Evolutionary conservation across 164 flowering plant genomes (phyloP).

Genomic region (Dillenia suffruticosa): DNA sequence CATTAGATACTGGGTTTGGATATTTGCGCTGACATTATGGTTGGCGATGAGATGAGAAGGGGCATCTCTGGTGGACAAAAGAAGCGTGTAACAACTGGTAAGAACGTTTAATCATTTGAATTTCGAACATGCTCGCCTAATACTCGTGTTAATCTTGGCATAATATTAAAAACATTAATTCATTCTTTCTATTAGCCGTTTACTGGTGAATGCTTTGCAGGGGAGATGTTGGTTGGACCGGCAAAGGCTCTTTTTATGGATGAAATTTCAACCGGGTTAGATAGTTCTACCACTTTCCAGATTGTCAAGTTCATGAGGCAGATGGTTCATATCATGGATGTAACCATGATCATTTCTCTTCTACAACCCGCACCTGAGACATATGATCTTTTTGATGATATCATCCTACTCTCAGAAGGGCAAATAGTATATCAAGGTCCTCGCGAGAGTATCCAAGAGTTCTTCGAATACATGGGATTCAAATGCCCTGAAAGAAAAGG

Average conservation of each 20-base stretch:
- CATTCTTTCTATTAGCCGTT: neutral
- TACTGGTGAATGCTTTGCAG: conserved; percentile 19
- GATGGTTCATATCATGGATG: conserved; percentile 57
- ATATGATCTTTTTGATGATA: conserved; percentile 50
- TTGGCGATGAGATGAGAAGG: conserved; percentile 59
- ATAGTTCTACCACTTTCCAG: conserved; percentile 59
- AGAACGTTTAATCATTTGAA: conserved; percentile 8
- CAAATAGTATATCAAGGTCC: conserved; percentile 57
- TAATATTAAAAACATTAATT: no score
- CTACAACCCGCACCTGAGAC: conserved; percentile 71
- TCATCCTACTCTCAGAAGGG: conserved; percentile 53
- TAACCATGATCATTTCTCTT: conserved; percentile 57
- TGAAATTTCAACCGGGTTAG: conserved; percentile 63
- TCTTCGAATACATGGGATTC: conserved; percentile 49
- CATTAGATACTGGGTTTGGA: conserved; percentile 56
- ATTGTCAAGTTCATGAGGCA: conserved; percentile 54
- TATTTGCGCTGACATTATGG: conserved; percentile 51
- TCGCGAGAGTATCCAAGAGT: conserved; percentile 37
- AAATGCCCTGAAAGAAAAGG: conserved; percentile 59
- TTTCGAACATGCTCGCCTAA: no score
- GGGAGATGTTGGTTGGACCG: conserved; percentile 64
- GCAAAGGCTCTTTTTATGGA: conserved; percentile 66
- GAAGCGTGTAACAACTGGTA: conserved; percentile 66
- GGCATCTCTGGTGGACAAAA: conserved; percentile 67
- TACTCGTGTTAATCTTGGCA: neutral